Evolutionary conservation across 2,329 filamentous ascomycete species (phyloP), one percentile per base, ranked within the genome.

Genomic region (Aspergillus sojae): DNA sequence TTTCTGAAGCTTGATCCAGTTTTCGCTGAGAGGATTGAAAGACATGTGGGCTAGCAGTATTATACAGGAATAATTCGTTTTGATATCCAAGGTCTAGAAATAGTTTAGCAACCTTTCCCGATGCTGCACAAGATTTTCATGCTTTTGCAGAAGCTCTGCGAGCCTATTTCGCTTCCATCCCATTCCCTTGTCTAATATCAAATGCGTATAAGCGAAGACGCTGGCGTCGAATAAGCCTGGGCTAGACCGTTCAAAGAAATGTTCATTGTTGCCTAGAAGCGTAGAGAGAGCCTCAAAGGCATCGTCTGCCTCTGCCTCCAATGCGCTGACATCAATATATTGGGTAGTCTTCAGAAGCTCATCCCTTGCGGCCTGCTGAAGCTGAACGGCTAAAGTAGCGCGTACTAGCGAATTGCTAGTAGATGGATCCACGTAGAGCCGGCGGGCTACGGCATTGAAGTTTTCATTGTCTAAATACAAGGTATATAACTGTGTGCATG

Each of bases 201-300:
- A 81, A 76, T 96, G 88, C 0, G 92, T 94, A 77, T 97, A 99
- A 4, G 93, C 89, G 79, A 97, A 98, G 2, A 98, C 87, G 60
- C 88, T 88, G 7, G 94, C 94, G 78, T 99, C 95, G 70, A 98
- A 94, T 28, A 94, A 74, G 0, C 89, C 88, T 0, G 94, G 92
- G 19, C 77, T 74, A 34, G 77, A 57, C 62, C 76, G 74, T 5
- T 81, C 84, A 71, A 89, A 90, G 75, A 91, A 91, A 82, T 88
- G 90, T 21, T 79, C 71, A 43, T 87, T 77, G 0, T 84, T 77
- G 1, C 83, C 87, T 11, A 92, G 79, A 10, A 90, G 71, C 23
- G 77, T 81, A 2, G 87, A 86, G 10, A 92, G 77, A 2, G 89
- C 87, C 45, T 82, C 80, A 63, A 91, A 87, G 0, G 89, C 89